phyloP scores from a whole-genome alignment of 2,329 filamentous ascomycete species.

The Colletotrichum australisinense region DNA sequence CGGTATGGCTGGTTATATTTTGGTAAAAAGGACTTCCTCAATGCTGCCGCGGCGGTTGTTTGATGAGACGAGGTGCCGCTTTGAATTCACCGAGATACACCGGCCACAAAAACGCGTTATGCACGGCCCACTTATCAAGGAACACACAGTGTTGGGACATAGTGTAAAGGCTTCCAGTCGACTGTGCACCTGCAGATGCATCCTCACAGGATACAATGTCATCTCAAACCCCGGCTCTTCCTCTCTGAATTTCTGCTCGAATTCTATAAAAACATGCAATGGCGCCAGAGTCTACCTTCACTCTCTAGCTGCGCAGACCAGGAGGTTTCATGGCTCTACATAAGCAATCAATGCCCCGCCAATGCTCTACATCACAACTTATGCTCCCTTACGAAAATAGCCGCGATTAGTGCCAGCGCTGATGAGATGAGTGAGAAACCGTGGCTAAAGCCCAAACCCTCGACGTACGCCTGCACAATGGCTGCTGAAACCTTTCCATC shows the following conservation, averaged over 20 bases:
- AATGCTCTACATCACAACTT: slow-evolving; percentile 27
- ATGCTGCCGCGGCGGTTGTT: background rate
- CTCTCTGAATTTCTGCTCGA: background rate
- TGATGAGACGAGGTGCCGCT: background rate
- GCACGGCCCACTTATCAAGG: background rate
- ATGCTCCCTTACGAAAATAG: slow-evolving; percentile 43
- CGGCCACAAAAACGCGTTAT: no score
- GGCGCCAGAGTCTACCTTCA: background rate
- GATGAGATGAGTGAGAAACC: slow-evolving; percentile 46
- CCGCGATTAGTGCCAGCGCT: slow-evolving; percentile 39
- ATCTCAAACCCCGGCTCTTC: background rate
- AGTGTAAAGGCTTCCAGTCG: no score
- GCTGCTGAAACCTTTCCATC: slow-evolving; percentile 41
- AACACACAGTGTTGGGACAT: background rate
- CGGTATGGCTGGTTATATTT: background rate
- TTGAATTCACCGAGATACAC: background rate
- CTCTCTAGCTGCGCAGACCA: background rate
- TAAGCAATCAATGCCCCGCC: background rate
- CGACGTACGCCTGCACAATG: slow-evolving; percentile 47
- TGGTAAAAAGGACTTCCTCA: background rate
- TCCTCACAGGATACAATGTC: background rate
- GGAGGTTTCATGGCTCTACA: background rate
- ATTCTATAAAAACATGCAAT: background rate
- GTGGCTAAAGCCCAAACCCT: slow-evolving; percentile 49
- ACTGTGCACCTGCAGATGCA: background rate